Percentiles rank a stretch among this genome's conserved stretches.
Conservation (phyloP, 345 rosid species). For the Lepidium sativum region DNA sequence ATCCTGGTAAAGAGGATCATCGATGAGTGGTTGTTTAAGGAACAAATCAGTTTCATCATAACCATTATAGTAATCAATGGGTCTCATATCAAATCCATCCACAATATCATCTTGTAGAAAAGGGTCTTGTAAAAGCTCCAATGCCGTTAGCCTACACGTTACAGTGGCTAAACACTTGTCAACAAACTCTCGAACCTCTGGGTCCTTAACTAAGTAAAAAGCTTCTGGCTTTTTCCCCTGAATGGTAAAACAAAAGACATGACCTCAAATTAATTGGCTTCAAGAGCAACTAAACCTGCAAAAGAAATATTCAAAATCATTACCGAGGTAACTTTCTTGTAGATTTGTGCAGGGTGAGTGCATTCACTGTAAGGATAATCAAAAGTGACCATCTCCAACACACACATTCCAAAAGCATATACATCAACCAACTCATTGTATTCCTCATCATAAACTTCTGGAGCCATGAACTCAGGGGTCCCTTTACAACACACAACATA, state of each 20-base stretch:
- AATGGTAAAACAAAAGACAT: conserved; percentile 6
- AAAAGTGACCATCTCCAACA: conserved; percentile 92
- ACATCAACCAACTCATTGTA: conserved; percentile 95
- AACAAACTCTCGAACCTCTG: conserved; percentile 75
- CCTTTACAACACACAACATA: conserved; percentile 37
- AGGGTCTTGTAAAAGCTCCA: conserved; percentile 75
- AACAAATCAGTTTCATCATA: conserved; percentile 35
- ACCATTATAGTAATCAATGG: conserved; percentile 35
- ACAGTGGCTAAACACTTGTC: conserved; percentile 91
- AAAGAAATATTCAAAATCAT: not conserved
- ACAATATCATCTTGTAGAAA: conserved; percentile 55
- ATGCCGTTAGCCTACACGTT: conserved; percentile 66
- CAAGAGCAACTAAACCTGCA: not conserved
- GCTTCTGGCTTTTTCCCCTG: conserved; percentile 92
- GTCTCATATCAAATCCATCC: conserved; percentile 32
- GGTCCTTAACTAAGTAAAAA: conserved; percentile 66
- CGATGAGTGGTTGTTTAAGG: conserved; percentile 39
- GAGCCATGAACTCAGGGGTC: conserved; percentile 99
- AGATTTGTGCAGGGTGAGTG: conserved; percentile 92
- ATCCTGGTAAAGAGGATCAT: conserved; percentile 34
- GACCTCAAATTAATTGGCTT: not conserved
- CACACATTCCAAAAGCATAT: conserved; percentile 95
- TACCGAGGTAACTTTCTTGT: conserved; percentile 97
- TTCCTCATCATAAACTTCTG: conserved; percentile 93
- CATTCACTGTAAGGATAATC: conserved; percentile 98